Evolutionary conservation across 176 grass and related monocot genomes (phyloP).

Genomic region (Triticum timopheevii): DNA sequence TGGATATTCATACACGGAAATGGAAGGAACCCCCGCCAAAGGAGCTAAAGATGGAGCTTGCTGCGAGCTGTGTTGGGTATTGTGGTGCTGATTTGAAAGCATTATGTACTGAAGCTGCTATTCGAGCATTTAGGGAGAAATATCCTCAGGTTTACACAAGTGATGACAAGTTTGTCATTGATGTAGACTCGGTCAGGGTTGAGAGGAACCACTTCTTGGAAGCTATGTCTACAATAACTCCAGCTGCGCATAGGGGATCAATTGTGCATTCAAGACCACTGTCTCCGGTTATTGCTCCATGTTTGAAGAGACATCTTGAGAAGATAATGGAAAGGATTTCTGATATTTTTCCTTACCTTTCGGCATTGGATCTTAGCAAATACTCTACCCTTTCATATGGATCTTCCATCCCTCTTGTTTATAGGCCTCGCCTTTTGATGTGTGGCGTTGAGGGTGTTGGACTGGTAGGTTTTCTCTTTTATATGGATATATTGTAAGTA

Average conservation of each 20-base stretch:
- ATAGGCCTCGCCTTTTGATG: slow-evolving; percentile 92
- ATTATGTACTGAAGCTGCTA: slow-evolving; percentile 96
- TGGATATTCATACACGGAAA: slow-evolving; percentile 97
- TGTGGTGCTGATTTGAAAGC: slow-evolving; percentile 99
- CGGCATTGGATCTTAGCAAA: slow-evolving; percentile 63
- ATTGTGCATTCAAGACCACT: slow-evolving; percentile 92
- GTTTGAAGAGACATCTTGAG: slow-evolving; percentile 80
- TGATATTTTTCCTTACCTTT: slow-evolving; percentile 84
- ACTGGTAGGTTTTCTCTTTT: slow-evolving; percentile 59
- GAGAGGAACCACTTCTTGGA: slow-evolving; percentile 96
- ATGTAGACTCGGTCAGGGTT: slow-evolving; percentile 82
- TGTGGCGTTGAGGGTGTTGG: slow-evolving; percentile 79
- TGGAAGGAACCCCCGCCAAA: slow-evolving; percentile 89
- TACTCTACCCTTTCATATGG: slow-evolving; percentile 67
- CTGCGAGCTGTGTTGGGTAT: slow-evolving; percentile 96
- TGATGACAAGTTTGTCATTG: slow-evolving; percentile 99
- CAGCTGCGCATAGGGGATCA: slow-evolving; percentile 87
- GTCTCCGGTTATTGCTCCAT: slow-evolving; percentile 73
- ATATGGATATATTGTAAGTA: slow-evolving; percentile 10
- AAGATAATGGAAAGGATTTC: slow-evolving; percentile 82
- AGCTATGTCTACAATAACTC: slow-evolving; percentile 98
- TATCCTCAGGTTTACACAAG: slow-evolving; percentile 99
- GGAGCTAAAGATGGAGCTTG: slow-evolving; percentile 89
- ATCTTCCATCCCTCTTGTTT: slow-evolving; percentile 87
- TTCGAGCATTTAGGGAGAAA: slow-evolving; percentile 94